A percentile compares a stretch with the other conserved stretches of the same genome.
These are phyloP conservation scores for Pichia eremophila DNA, from an alignment of 805 yeast species.

Conservation along the genomic window DNA sequence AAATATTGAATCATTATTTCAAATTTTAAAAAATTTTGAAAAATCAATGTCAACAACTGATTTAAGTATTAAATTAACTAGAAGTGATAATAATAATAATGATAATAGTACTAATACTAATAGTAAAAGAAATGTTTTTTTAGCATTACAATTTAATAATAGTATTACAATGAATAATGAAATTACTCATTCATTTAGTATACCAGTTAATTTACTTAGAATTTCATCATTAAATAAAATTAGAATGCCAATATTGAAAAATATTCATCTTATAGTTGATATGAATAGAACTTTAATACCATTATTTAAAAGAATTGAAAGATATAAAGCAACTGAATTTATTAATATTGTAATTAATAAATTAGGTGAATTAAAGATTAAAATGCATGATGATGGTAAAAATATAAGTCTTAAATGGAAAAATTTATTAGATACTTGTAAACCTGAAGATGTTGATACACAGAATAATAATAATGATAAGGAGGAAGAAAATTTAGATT, in stretches of 20 bases:
- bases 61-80: slow-evolving; percentile 39
- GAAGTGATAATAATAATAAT: slow-evolving; percentile 1
- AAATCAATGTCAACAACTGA: slow-evolving; percentile 39
- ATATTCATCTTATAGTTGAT: slow-evolving; percentile 48
- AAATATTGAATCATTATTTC: slow-evolving; percentile 50
- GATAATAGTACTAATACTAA: slow-evolving; percentile 20
- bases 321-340: slow-evolving; percentile 47
- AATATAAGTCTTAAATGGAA: slow-evolving; percentile 54
- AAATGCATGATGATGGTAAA: slow-evolving; percentile 46
- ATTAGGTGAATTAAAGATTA: slow-evolving; percentile 41
- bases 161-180: slow-evolving; percentile 31
- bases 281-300: slow-evolving; percentile 39
- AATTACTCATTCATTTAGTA: slow-evolving; percentile 55
- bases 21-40: slow-evolving; percentile 49
- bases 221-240: slow-evolving; percentile 42
- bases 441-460: slow-evolving; percentile 14
- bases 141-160: slow-evolving; percentile 49
- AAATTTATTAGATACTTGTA: slow-evolving; percentile 21
- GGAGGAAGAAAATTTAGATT: slow-evolving; percentile 3
- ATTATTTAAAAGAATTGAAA: slow-evolving; percentile 53
- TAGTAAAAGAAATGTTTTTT: slow-evolving; percentile 33
- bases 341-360: slow-evolving; percentile 42
- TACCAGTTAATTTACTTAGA: slow-evolving; percentile 60
- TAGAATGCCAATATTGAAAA: slow-evolving; percentile 54
- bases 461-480: background rate